Conservation (phyloP, 805 yeast species). For the Kazachstania psychrophila region DNA sequence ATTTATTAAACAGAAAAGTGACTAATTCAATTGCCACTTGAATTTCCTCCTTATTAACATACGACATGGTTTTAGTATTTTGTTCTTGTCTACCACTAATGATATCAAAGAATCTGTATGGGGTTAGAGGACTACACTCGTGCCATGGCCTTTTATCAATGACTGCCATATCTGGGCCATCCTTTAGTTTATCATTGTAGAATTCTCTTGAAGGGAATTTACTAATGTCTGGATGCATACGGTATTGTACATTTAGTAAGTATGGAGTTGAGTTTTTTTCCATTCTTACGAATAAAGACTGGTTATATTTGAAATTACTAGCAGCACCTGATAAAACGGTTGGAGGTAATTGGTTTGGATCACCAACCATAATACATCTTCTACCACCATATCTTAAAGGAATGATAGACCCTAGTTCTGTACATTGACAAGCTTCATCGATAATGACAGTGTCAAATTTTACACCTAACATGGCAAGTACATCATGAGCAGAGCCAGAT, state of each 20-base stretch:
- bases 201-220: constrained; percentile 78
- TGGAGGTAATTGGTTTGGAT: constrained; percentile 96
- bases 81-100: constrained; percentile 56
- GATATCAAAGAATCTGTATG: constrained; percentile 72
- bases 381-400: constrained; percentile 88
- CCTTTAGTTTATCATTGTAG: constrained; percentile 60
- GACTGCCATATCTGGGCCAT: constrained; percentile 66
- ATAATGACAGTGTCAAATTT: constrained; percentile 83
- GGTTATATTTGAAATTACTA: constrained; percentile 70
- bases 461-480: constrained; percentile 63
- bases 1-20: constrained; percentile 40
- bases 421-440: constrained; percentile 97
- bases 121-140: constrained; percentile 42
- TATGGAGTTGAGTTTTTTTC: constrained; percentile 54
- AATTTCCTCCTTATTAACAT: constrained; percentile 64
- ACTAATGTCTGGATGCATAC: constrained; percentile 95
- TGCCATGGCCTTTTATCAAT: constrained; percentile 74
- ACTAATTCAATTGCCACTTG: constrained; percentile 60
- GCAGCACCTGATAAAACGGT: constrained; percentile 90
- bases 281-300: constrained; percentile 90
- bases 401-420: constrained; percentile 82
- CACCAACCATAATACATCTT: constrained; percentile 94
- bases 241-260: constrained; percentile 81
- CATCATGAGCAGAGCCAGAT: constrained; percentile 90
- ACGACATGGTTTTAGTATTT: constrained; percentile 57